Percentiles rank a stretch among this genome's conserved stretches.
Evolutionary conservation across 768 basidiomycete species (phyloP).

Genomic region (Amanita pseudoporphyria): DNA sequence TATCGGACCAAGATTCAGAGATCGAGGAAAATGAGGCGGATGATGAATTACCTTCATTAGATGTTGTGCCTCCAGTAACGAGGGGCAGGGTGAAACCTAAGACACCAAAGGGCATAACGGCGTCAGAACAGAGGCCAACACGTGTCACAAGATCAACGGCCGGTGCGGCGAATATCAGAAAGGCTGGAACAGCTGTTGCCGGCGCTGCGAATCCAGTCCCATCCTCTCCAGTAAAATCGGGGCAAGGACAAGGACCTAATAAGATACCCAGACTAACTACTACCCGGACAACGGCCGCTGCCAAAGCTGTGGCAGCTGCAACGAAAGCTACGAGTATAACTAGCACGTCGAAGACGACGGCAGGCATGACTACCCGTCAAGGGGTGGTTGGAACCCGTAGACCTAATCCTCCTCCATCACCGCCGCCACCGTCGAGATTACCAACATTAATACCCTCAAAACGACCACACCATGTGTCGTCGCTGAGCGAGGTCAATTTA

Average conservation of each 20-base stretch:
- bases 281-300: constrained; percentile 40
- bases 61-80: constrained; percentile 30
- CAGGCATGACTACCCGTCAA: constrained; percentile 13
- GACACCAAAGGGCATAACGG: constrained; percentile 37
- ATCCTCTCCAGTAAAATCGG: constrained; percentile 32
- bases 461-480: constrained; percentile 37
- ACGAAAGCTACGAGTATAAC: constrained; percentile 22
- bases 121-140: constrained; percentile 64
- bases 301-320: constrained; percentile 31
- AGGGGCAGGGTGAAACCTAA: constrained; percentile 24
- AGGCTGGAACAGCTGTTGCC: constrained; percentile 31
- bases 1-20: constrained; percentile 54
- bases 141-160: constrained; percentile 69
- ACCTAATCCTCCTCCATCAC: constrained; percentile 46
- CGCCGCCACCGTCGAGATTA: constrained; percentile 59
- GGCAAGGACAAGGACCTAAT: constrained; percentile 49
- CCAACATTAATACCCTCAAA: constrained; percentile 61
- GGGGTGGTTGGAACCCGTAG: constrained; percentile 13
- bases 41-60: constrained; percentile 58
- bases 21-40: constrained; percentile 36
- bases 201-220: constrained; percentile 19
- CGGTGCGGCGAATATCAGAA: constrained; percentile 42
- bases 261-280: constrained; percentile 61
- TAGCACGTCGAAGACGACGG: constrained; percentile 10
- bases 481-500: constrained; percentile 41